Evolutionary conservation across 768 basidiomycete species (phyloP).

Genomic region (Rickenella mellea): DNA sequence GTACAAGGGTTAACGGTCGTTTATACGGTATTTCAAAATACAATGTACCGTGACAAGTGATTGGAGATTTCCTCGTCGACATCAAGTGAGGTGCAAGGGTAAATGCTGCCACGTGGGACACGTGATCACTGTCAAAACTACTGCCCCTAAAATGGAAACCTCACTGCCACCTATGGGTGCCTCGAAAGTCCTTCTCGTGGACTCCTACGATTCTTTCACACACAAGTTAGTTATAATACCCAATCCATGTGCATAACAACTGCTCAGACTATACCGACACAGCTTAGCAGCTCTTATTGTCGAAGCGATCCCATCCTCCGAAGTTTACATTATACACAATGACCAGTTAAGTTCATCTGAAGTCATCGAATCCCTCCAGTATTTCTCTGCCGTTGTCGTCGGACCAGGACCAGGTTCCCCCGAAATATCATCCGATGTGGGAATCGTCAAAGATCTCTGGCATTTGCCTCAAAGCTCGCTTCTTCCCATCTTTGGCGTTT

Average conservation of each 20-base stretch:
- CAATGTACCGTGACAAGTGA: constrained; percentile 79
- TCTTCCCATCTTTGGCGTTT: constrained; percentile 75
- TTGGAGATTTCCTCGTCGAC: constrained; percentile 63
- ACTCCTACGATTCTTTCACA: constrained; percentile 87
- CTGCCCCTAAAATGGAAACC: neutral
- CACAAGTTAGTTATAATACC: constrained; percentile 52
- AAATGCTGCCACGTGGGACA: no score
- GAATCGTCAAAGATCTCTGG: constrained; percentile 66
- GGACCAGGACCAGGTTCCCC: constrained; percentile 82
- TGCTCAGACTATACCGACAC: constrained; percentile 1
- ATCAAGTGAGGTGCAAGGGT: no score
- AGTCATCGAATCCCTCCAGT: constrained; percentile 42
- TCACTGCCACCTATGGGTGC: neutral
- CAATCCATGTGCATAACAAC: neutral
- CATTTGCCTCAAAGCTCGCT: constrained; percentile 38
- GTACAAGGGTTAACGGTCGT: neutral
- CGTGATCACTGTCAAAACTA: neutral
- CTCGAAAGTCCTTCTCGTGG: constrained; percentile 59
- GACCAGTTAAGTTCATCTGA: constrained; percentile 43
- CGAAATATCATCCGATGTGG: constrained; percentile 48
- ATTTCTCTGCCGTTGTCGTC: constrained; percentile 62
- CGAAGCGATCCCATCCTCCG: constrained; percentile 48
- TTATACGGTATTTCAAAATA: neutral
- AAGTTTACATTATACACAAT: constrained; percentile 67
- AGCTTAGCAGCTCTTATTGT: constrained; percentile 71